Evolutionary conservation across 768 basidiomycete genomes (phyloP).

Genomic region (Pisolithus tinctorius): DNA sequence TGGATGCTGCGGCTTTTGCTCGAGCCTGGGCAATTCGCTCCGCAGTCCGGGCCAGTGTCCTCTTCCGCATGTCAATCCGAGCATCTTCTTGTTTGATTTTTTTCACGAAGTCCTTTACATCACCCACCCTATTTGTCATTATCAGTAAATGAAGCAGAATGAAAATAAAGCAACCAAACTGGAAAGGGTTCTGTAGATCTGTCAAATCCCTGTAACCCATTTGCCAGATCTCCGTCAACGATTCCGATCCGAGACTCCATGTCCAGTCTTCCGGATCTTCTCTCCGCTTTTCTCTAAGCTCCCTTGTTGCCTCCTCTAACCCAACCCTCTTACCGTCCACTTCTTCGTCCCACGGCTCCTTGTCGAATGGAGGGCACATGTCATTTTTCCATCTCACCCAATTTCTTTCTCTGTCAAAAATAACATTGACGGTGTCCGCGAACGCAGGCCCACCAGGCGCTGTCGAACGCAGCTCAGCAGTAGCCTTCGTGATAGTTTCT

Average conservation of each 20-base stretch:
- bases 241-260: conserved; percentile 58
- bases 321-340: conserved; percentile 44
- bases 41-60: conserved; percentile 30
- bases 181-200: conserved; percentile 62
- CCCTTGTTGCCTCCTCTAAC: conserved; percentile 56
- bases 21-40: conserved; percentile 33
- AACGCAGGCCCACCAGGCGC: conserved; percentile 73
- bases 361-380: conserved; percentile 72
- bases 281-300: conserved; percentile 45
- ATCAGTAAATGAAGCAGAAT: conserved; percentile 1
- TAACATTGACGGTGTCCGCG: conserved; percentile 61
- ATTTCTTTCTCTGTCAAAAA: conserved; percentile 79
- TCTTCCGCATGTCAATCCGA: conserved; percentile 48
- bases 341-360: conserved; percentile 52
- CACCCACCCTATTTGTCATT: conserved; percentile 46
- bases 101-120: conserved; percentile 68
- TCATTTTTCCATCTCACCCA: conserved; percentile 92
- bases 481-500: conserved; percentile 53
- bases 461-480: conserved; percentile 59
- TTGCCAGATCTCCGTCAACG: conserved; percentile 77
- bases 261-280: conserved; percentile 56
- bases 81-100: conserved; percentile 63
- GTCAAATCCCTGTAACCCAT: conserved; percentile 64
- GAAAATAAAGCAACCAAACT: conserved; percentile 37
- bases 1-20: conserved; percentile 33